These are phyloP conservation scores for Penicillium longicatenatum DNA, from an alignment of 495 filamentous ascomycete genomes.

Conservation along the genomic window DNA sequence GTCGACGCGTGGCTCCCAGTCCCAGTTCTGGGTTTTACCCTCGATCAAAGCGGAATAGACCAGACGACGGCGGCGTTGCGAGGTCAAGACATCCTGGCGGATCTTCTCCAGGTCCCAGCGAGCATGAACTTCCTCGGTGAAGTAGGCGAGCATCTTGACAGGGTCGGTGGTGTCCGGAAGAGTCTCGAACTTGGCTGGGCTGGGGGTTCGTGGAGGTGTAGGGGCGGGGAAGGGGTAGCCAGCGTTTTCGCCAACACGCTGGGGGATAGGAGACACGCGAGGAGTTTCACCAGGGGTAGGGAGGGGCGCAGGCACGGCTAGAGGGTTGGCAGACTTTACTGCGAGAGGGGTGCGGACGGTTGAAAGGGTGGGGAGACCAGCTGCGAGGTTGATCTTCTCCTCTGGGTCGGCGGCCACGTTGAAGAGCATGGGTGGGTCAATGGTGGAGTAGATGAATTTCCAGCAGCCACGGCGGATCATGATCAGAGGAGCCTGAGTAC, in stretches of 20 bases:
- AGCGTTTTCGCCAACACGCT: conserved; percentile 28
- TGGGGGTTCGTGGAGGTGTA: conserved; percentile 44
- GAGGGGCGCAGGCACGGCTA: conserved; percentile 27
- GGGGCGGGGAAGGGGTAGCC: conserved; percentile 42
- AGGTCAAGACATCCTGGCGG: conserved; percentile 64
- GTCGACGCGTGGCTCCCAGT: conserved; percentile 73
- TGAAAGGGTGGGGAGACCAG: conserved; percentile 32
- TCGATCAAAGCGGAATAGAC: conserved; percentile 74
- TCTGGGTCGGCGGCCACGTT: conserved; percentile 71
- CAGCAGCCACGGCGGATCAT: conserved; percentile 84
- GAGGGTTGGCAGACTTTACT: conserved; percentile 17
- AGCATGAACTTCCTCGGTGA: conserved; percentile 62
- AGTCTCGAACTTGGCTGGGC: conserved; percentile 33
- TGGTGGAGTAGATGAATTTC: conserved; percentile 82
- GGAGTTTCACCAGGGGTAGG: conserved; percentile 45
- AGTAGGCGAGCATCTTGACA: conserved; percentile 52
- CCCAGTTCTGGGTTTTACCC: conserved; percentile 73
- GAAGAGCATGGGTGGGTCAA: conserved; percentile 79
- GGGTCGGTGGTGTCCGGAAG: conserved; percentile 47
- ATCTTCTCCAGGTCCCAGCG: conserved; percentile 78
- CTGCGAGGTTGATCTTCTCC: conserved; percentile 70
- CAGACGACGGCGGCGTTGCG: conserved; percentile 70
- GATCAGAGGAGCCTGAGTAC: conserved; percentile 80
- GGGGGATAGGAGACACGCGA: conserved; percentile 32
- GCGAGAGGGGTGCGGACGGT: conserved; percentile 12